A percentile compares a stretch with the other conserved stretches of the same genome.
Evolutionary conservation across 1,139 yeast genomes (phyloP).

Genomic region (Geotrichum carabidarum): DNA sequence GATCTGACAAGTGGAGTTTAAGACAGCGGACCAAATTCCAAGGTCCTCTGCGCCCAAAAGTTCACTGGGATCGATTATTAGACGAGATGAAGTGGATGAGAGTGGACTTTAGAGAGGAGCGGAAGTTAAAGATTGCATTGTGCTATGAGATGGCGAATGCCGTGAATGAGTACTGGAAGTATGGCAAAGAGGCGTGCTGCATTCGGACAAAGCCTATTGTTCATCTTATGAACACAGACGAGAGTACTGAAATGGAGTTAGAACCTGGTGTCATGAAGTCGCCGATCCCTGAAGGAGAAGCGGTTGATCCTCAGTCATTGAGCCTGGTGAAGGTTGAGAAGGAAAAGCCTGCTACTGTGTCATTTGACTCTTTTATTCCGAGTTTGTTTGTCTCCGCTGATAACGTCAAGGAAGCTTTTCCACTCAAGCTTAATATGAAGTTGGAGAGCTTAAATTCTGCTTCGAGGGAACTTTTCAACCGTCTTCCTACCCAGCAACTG

Average conservation of each 20-base stretch:
- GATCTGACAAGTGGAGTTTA: constrained; percentile 86
- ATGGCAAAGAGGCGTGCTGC: constrained; percentile 63
- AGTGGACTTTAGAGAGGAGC: constrained; percentile 66
- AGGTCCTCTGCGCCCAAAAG: constrained; percentile 58
- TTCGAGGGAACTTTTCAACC: constrained; percentile 31
- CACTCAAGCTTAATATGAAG: constrained; percentile 55
- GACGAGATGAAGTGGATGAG: constrained; percentile 85
- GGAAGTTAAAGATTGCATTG: constrained; percentile 63
- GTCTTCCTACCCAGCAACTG: constrained; percentile 26
- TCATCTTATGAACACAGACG: constrained; percentile 27
- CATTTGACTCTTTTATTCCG: constrained; percentile 5
- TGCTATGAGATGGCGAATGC: constrained; percentile 69
- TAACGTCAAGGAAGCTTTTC: constrained; percentile 24
- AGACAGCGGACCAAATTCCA: constrained; percentile 70
- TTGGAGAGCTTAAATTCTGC: constrained; percentile 48
- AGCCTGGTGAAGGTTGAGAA: neutral
- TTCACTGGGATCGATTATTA: constrained; percentile 71
- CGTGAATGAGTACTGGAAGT: constrained; percentile 68
- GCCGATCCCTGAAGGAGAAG: neutral
- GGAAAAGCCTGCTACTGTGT: neutral
- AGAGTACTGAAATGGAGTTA: neutral
- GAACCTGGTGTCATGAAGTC: neutral
- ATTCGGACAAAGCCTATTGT: constrained; percentile 44
- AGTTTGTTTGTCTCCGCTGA: constrained; percentile 3
- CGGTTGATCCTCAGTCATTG: neutral